These are phyloP conservation scores for Ophiostoma quercus DNA, from an alignment of 2,329 filamentous ascomycete species.

Conservation along the genomic window DNA sequence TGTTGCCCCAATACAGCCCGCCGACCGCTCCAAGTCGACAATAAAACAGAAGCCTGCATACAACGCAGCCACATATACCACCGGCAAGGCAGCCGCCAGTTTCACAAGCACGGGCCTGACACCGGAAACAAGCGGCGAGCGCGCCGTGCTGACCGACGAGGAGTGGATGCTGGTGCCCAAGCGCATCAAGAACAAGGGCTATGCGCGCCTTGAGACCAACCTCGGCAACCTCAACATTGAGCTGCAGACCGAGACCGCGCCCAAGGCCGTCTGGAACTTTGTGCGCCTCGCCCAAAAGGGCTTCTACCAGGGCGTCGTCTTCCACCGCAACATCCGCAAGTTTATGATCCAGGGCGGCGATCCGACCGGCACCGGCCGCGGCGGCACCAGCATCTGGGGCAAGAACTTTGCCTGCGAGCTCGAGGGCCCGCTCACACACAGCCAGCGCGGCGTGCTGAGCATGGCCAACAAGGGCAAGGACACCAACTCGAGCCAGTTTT, in stretches of 20 bases:
- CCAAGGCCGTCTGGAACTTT: conserved; percentile 96
- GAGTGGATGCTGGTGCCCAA: conserved; percentile 94
- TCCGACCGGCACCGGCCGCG: conserved; percentile 83
- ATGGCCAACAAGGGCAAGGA: conserved; percentile 99
- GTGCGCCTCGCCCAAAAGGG: conserved; percentile 79
- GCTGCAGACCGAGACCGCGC: conserved; percentile 83
- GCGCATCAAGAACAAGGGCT: conserved; percentile 83
- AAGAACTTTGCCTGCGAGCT: conserved; percentile 94
- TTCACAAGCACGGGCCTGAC: conserved; percentile 94
- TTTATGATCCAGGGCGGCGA: conserved; percentile 99
- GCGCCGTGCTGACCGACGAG: conserved; percentile 83
- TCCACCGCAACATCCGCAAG: conserved; percentile 89
- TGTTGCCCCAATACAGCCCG: conserved; percentile 43
- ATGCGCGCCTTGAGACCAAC: conserved; percentile 82
- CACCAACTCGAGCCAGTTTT: conserved; percentile 92
- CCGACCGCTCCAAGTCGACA: conserved; percentile 13
- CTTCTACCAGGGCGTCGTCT: conserved; percentile 78
- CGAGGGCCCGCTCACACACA: conserved; percentile 81
- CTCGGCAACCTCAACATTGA: conserved; percentile 82
- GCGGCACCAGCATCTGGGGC: conserved; percentile 87
- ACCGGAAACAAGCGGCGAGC: conserved; percentile 80
- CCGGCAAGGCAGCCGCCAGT: conserved; percentile 82
- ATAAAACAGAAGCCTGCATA: conserved; percentile 48
- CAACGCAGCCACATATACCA: conserved; percentile 87
- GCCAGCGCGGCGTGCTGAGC: conserved; percentile 69